Evolutionary conservation across 768 basidiomycete genomes (phyloP), one percentile per base, ranked within the genome.

Genomic region (Leccinum subtestaceum): DNA sequence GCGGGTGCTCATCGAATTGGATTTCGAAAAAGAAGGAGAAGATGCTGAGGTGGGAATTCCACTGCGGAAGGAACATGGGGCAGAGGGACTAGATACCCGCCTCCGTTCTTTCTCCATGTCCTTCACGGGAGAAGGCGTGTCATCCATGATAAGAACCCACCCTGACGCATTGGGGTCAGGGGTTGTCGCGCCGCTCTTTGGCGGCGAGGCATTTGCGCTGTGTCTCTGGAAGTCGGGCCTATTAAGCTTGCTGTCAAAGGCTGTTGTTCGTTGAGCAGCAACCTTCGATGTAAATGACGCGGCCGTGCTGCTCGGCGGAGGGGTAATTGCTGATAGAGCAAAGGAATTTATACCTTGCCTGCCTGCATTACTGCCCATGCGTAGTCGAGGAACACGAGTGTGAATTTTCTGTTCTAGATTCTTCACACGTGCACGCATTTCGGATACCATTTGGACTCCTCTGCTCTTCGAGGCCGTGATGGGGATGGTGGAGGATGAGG

Each of bases 101-200:
- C 87, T 78, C 59, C 78, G 76, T 67, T 85, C 84, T 60, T 81
- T 79, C 55, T 80, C 80, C 60, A 77, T 75, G 49, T 81, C 77
- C 70, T 84, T 88, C 31, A 77, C 77, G 21, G 87, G 88, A 15
- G 85, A 86, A 23, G 90, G 88, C 2, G 88, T 87, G 67, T 92
- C 91, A 63, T 93, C 91, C 90, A 92, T 91, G 52, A 93, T 90
- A 38, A 93, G 81, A 45, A 93, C 91, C 91, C 91, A 93, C 56
- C 91, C 91, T 38, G 89, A 84, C 11, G 86, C 76, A 65, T 91
- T 89, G 21, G 80, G 82, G 32, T 72, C 76, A 47, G 80, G 76
- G 43, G 78, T 81, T 55, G 68, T 74, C 15, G 64, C 62, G 34
- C 68, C 70, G 27, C 71, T 66, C 65, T 78, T 82, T 58, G 70